Base-by-base conservation (phyloP, 164 flowering plant species). In the Dillenia turbinata region DNA sequence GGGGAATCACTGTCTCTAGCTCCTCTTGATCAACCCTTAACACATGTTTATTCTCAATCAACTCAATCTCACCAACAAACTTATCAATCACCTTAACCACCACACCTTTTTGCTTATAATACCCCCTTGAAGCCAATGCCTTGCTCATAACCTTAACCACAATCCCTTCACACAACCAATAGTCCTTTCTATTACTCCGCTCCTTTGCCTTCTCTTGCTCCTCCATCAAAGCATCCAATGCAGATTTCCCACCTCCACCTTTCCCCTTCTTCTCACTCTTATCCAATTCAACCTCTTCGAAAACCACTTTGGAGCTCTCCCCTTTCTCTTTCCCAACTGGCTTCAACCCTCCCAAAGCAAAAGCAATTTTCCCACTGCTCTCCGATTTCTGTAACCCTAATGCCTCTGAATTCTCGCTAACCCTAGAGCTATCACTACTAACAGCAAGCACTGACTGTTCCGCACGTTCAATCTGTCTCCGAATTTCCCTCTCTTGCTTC, bases 1-100 rank as follows among this genome's bases (percentile, higher is more conserved):
- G 95, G 0, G 98, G 98, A 74, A 92, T 79, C 67, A 92, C 96
- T 0, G 98, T 89, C 75, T 92, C 96, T 2, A 92, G 84, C 81
- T 92, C 98, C 43, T 78, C 86, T 62, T 89, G 98, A 78, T 89
- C 98, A 64, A 89, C 82, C 54, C 96, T 84, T 57, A 92, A 71
- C 12, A 87, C 77, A 73, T 92, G 95, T 69, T 86, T 86, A 65
- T 57, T 83, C 24, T 88, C 88, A 55, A 87, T 73, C 90, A 92
- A 87, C 66, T 86, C 86, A 69, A 92, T 82, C 63, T 92, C 96
- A 52, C 91, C 98, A 52, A 81, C 89, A 74, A 87, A 89, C 70
- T 78, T 85, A 62, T 92, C 98, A 10, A 84, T 81, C 73, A 86
- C 96, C 68, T 81, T 87, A 48, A 68, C 56, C 43, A 88, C 87